Base-by-base conservation (phyloP, 177 flowering plant genomes). In the Telopea speciosissima region DNA sequence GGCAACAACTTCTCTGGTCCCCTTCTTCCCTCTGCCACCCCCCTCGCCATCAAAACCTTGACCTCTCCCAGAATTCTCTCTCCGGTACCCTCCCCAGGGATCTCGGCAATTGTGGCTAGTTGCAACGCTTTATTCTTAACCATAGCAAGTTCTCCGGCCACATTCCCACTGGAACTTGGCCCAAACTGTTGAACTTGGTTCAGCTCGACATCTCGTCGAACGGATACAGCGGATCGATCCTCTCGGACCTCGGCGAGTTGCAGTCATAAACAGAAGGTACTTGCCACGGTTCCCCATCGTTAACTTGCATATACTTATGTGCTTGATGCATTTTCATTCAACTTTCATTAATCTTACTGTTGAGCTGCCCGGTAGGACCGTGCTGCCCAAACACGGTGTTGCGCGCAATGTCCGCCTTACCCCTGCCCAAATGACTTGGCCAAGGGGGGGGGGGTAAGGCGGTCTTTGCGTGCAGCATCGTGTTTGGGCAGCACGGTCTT, bases 151-250 rank as follows among this genome's bases (percentile, higher is more conserved):
- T 94, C 16, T 79, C 87, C 63, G 97, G 97, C 6, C 79, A 79
- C 66, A 83, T 92, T 74, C 91, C 97, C 13, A 31, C 28, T 10
- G 90, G 90, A 19, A 73, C 90, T 58, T 93, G 91, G 89, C 72
- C 90, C 49, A 84, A 75, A 26, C 28, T 90, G 71, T 80, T 70
- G 65, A 83, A 81, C 60, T 74, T 95, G n/a, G 84, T 85, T n/a
- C 87, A 86, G 68, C 84, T 95, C 25, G 99, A 95, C 68, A 83
- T 95, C 12, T 95, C 99, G 0, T 64, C 83, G 0, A 95, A 95
- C 70, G 26, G 65, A 3, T 80, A 92, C 74, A 71, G 33, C 19
- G 97, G 99, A 23, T 54, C 83, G 49, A 83, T 95, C 17, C 99
- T 97, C 1, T 75, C 70, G 7, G 93, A 85, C 63, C 72, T 92